Evolutionary conservation across 306 rosid species (phyloP), one percentile per base, ranked within the genome.

Genomic region (Lathyrus aphaca): DNA sequence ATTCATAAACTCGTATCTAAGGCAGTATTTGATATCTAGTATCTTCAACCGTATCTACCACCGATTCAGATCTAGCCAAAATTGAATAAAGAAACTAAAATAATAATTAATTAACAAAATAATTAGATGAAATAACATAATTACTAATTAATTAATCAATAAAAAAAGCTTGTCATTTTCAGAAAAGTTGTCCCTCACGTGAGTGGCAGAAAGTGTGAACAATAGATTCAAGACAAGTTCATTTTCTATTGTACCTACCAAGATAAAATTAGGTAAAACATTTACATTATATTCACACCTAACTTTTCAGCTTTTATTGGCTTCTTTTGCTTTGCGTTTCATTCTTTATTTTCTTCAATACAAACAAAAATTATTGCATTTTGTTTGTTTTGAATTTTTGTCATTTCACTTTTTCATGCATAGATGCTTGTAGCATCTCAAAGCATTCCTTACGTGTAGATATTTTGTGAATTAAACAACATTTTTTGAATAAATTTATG

Each of bases 141-240:
- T 21, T 53, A 21, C 15, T 1, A 53, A 53, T 21, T 17, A 50
- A 50, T 3, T 53, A 53, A 53, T 53, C 39, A 35, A 53, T 2
- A 53, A 53, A 53, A 21, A 17, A 14, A 53, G 9, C 11, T 4
- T 53, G 59, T 21, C 59, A 53, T 53, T 53, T 53, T 53, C 59
- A 29, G 27, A 6, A 74, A 62, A 44, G 67, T 35, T 17, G 77
- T 60, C 59, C 37, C 66, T 76, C 86, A 85, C 82, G 84, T 78
- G 87, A 69, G 70, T 55, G 30, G 60, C 75, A 45, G 17, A 25
- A 16, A 44, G 55, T 60, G 58, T 80, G 69, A 4, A 73, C 51
- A 58, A 63, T 64, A n/a, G 73, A 39, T 71, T 73, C 73, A 80
- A 71, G 84, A 71, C 63, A 78, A 12, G 35, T 32, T 17, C 48